These are phyloP conservation scores for Phalaenopsis hybrid DNA, from an alignment of 116 monocot species.

Conservation along the genomic window DNA sequence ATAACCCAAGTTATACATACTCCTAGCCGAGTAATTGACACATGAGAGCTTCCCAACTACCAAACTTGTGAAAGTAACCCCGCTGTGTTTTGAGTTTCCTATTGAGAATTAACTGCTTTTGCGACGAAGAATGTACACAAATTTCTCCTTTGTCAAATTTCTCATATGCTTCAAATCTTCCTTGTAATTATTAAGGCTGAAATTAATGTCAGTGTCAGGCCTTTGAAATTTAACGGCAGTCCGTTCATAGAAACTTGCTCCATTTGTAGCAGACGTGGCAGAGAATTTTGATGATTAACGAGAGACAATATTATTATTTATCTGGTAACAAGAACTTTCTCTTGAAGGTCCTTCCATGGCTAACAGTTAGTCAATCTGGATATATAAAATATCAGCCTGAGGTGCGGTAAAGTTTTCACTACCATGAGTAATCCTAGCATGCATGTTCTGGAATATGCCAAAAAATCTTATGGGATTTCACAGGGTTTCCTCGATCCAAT, in stretches of 20 bases:
- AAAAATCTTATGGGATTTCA: conserved; percentile 84
- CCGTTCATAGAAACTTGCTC: conserved; percentile 23
- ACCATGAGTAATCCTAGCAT: conserved; percentile 33
- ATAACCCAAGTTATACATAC: conserved; percentile 7
- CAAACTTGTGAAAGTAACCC: conserved; percentile 48
- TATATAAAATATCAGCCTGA: no score
- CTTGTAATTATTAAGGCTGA: conserved; percentile 39
- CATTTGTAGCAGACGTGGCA: no score
- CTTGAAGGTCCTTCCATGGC: no score
- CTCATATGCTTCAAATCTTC: conserved; percentile 54
- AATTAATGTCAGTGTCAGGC: conserved; percentile 47
- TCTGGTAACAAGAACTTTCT: no score
- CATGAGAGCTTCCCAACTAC: conserved; percentile 57
- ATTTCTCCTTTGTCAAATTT: conserved; percentile 46
- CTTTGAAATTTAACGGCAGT: conserved; percentile 55
- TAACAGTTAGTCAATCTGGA: no score
- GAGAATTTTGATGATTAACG: no score
- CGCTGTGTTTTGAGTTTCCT: conserved; percentile 47
- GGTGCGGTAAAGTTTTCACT: no score
- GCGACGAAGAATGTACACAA: conserved; percentile 51
- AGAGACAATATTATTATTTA: no score
- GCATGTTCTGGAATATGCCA: conserved; percentile 94
- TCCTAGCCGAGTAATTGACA: conserved; percentile 54
- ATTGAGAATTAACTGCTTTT: conserved; percentile 49
- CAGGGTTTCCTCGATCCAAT: conserved; percentile 80